Conservation (phyloP, 192 early-diverging fungal species). For the Globomyces pollinis-pini region DNA sequence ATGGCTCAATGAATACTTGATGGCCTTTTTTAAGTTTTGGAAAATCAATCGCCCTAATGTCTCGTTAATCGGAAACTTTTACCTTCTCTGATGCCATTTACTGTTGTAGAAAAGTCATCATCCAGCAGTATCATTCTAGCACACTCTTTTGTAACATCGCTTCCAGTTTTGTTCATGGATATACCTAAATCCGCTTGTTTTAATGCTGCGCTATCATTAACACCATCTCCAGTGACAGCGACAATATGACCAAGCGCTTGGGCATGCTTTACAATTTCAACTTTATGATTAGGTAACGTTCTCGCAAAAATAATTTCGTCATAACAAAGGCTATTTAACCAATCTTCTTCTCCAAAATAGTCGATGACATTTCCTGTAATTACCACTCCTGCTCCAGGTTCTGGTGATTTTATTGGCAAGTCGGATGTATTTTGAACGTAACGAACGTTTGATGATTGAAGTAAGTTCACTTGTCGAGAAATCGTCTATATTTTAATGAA, state of each 20-base stretch:
- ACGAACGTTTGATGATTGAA: background rate
- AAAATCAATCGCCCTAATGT: constrained; percentile 74
- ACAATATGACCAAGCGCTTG: constrained; percentile 89
- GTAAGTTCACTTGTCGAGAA: background rate
- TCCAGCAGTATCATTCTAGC: constrained; percentile 95
- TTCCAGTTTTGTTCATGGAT: constrained; percentile 92
- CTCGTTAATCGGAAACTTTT: background rate
- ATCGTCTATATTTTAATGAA: background rate
- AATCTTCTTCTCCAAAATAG: constrained; percentile 65
- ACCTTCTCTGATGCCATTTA: constrained; percentile 88
- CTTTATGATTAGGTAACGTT: constrained; percentile 87
- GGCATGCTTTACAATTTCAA: constrained; percentile 85
- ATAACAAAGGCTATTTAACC: constrained; percentile 68
- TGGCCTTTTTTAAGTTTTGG: constrained; percentile 90
- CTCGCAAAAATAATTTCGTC: constrained; percentile 90
- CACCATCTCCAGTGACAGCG: constrained; percentile 94
- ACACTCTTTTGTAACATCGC: constrained; percentile 89
- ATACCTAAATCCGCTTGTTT: constrained; percentile 95
- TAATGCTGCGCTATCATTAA: constrained; percentile 89
- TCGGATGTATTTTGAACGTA: background rate
- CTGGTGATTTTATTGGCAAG: constrained; percentile 1
- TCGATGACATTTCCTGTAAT: constrained; percentile 72
- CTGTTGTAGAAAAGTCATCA: constrained; percentile 92
- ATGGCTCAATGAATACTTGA: constrained; percentile 85
- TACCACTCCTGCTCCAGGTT: constrained; percentile 35